phyloP scores from a whole-genome alignment of 345 rosid species.

The Lagerstroemia speciosa region DNA sequence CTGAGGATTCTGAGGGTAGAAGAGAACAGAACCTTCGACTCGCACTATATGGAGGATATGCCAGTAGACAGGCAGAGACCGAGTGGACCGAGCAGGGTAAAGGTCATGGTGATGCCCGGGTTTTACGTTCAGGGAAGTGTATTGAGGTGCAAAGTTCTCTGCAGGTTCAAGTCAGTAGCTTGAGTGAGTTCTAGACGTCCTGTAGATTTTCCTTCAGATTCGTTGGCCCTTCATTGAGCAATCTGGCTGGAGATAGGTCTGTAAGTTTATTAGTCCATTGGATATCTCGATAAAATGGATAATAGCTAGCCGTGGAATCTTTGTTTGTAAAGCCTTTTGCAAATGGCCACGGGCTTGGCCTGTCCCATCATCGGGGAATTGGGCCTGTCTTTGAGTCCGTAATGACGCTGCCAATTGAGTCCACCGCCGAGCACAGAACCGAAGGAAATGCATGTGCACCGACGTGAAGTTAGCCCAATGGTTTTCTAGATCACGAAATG shows the following conservation, averaged over 20 bases:
- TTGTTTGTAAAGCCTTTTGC: no score
- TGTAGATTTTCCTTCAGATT: neutral
- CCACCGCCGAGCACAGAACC: no score
- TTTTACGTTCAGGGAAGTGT: conserved; percentile 74
- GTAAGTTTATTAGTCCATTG: neutral
- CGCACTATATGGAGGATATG: conserved; percentile 84
- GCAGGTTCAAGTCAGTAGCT: conserved; percentile 55
- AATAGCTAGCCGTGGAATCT: no score
- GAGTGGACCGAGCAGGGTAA: conserved; percentile 42
- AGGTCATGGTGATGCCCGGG: conserved; percentile 94
- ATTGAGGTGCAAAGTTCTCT: conserved; percentile 85
- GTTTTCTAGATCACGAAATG: no score
- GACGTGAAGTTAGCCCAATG: no score
- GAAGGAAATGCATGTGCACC: no score
- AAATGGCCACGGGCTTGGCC: neutral
- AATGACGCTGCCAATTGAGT: no score
- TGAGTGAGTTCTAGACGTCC: neutral
- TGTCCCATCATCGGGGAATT: neutral
- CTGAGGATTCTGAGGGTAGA: conserved; percentile 75
- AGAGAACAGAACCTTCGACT: conserved; percentile 59
- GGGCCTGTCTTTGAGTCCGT: no score
- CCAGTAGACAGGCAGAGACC: conserved; percentile 48
- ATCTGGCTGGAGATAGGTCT: neutral
- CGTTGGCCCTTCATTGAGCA: no score
- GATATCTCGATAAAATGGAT: no score